Evolutionary conservation across 768 basidiomycete genomes (phyloP), one percentile per base, ranked within the genome.

Genomic region (Calocera cornea): DNA sequence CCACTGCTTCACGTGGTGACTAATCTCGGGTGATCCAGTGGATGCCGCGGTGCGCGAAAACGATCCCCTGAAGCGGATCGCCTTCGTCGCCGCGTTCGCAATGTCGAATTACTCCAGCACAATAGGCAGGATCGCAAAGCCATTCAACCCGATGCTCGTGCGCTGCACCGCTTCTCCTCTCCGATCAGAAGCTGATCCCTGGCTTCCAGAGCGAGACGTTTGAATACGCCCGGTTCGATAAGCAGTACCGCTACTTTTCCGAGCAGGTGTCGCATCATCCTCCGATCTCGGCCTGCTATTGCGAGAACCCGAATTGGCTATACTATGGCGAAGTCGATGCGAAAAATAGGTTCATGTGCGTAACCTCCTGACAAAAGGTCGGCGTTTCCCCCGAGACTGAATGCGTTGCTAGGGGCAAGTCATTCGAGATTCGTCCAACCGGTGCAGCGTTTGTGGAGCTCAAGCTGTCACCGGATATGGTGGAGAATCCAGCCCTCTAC

Each of bases 241-340:
- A 88, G 74, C 83, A 90, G 75, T 98, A 95, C 75, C 85, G 92
- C 36, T 99, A 97, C 74, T 78, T 95, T 38, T 93, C 92, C 0
- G 95, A 99, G 74, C 95, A 98, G 82, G 95, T 98, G 69, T 93
- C 89, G 73, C 95, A 97, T 76, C 95, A 97, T 76, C 95, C 95
- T 3, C 95, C 95, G 0, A 93, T 97, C 64, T 93, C 92, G 2
- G 94, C 95, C 8, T 97, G 95, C 75, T 95, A 90, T 86, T 90
- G 89, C 0, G 94, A 98, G 76, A 87, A 90, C 0, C 90, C 91
- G 0, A 77, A 79, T 41, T 98, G 93, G 93, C 84, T 86, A 68
- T 98, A 97, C 76, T 97, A 83, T 70, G 93, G 94, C 72, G 90
- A 92, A 80, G 95, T 97, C 65, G 95, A 97, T 73, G 95, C 95